These are phyloP conservation scores for Hypomyces rosellus DNA, from an alignment of 2,329 filamentous ascomycete species.

Conservation along the genomic window DNA sequence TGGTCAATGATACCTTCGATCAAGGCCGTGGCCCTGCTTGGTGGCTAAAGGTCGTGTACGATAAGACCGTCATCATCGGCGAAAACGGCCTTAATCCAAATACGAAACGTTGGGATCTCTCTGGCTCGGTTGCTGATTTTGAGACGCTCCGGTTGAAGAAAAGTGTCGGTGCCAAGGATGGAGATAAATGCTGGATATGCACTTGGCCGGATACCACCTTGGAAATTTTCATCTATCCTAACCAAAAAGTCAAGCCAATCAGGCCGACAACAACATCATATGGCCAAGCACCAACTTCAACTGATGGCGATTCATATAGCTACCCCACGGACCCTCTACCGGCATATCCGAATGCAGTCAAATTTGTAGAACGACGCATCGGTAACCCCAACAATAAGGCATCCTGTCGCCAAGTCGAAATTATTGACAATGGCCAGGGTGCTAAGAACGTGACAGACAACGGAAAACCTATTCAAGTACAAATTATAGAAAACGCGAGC, in stretches of 20 bases:
- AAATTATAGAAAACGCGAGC: conserved; percentile 21
- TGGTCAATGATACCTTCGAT: conserved; percentile 49
- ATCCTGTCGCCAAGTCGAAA: conserved; percentile 43
- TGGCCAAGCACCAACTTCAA: not conserved
- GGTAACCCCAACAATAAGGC: conserved; percentile 28
- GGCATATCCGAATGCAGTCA: conserved; percentile 46
- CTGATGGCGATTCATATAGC: too few species aligned
- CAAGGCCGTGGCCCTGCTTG: conserved; percentile 46
- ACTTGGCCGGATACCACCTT: conserved; percentile 50
- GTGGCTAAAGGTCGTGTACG: conserved; percentile 45
- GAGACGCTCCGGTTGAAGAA: conserved; percentile 22
- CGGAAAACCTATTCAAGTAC: conserved; percentile 38
- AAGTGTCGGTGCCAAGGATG: conserved; percentile 29
- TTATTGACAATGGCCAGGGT: conserved; percentile 32
- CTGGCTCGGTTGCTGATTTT: conserved; percentile 13
- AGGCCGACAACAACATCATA: conserved; percentile 8
- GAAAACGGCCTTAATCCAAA: conserved; percentile 31
- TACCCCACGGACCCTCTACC: conserved; percentile 18
- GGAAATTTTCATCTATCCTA: conserved; percentile 52
- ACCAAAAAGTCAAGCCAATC: conserved; percentile 40
- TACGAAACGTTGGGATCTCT: conserved; percentile 22
- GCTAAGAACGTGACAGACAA: conserved; percentile 28
- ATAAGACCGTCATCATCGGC: conserved; percentile 51
- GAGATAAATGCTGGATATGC: conserved; percentile 53
- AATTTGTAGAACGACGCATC: conserved; percentile 47